Conservation (phyloP, 768 basidiomycete species). For the Crepidotus variabilis region DNA sequence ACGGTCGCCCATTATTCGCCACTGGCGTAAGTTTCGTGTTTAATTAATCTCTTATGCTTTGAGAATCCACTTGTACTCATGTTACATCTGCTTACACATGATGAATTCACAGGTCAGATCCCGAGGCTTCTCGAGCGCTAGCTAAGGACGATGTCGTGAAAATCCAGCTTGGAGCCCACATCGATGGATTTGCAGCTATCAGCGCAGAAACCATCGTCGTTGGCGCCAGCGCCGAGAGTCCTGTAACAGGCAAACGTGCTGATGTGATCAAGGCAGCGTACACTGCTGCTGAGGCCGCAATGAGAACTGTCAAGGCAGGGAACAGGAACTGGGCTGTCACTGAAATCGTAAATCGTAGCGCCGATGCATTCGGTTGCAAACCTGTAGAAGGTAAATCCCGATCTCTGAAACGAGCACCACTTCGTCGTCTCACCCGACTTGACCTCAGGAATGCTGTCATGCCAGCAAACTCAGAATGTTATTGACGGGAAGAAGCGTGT, state of each 20-base stretch:
- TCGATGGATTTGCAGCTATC: constrained; percentile 95
- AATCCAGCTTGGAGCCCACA: constrained; percentile 93
- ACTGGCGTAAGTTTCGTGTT: constrained; percentile 62
- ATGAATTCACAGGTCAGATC: constrained; percentile 57
- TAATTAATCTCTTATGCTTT: constrained; percentile 25
- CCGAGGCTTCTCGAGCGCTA: constrained; percentile 62
- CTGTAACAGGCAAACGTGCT: constrained; percentile 82
- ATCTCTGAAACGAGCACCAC: not conserved
- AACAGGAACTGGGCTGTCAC: constrained; percentile 96
- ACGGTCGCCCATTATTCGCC: constrained; percentile 95
- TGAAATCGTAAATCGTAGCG: constrained; percentile 73
- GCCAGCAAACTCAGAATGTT: constrained; percentile 90
- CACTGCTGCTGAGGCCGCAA: constrained; percentile 87
- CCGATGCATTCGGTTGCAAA: constrained; percentile 77
- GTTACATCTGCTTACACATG: not conserved
- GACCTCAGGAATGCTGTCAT: constrained; percentile 82
- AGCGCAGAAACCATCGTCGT: constrained; percentile 92
- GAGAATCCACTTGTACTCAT: not conserved
- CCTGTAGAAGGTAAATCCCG: constrained; percentile 80
- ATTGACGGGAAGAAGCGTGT: constrained; percentile 97
- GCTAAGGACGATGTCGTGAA: constrained; percentile 92
- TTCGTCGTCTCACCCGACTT: not conserved
- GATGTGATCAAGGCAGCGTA: constrained; percentile 94
- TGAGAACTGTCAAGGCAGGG: constrained; percentile 87
- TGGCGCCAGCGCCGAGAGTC: constrained; percentile 67